Evolutionary conservation across 306 rosid species (phyloP).

Genomic region (Luffa acutangula): DNA sequence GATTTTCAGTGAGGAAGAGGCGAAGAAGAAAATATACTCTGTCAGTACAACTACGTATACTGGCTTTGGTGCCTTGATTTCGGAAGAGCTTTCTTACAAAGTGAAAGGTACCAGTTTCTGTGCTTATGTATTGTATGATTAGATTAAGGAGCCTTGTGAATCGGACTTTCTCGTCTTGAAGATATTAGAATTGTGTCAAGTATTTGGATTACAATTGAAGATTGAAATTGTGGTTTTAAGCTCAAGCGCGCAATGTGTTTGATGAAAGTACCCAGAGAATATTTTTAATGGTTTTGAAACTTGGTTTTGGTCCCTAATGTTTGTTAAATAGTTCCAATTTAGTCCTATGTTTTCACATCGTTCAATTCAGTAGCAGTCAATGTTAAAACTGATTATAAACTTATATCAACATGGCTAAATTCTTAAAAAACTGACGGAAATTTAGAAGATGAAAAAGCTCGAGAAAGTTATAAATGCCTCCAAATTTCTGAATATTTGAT

Average conservation of each 20-base stretch:
- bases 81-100: slow-evolving; percentile 77
- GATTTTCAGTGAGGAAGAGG: slow-evolving; percentile 70
- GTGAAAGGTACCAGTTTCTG: slow-evolving; percentile 45
- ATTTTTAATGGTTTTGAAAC: neutral
- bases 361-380: no score
- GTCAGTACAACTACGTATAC: slow-evolving; percentile 59
- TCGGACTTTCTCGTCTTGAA: neutral
- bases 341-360: no score
- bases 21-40: slow-evolving; percentile 83
- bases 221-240: neutral
- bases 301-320: no score
- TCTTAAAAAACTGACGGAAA: no score
- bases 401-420: no score
- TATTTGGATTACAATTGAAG: neutral
- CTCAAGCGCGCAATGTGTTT: neutral
- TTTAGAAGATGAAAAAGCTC: no score
- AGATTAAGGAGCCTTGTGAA: neutral
- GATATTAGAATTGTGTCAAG: neutral
- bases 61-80: slow-evolving; percentile 81
- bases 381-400: no score
- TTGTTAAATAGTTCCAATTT: no score
- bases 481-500: no score
- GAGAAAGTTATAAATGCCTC: no score
- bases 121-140: slow-evolving; percentile 5
- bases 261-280: neutral